Evolutionary conservation across 306 rosid species (phyloP).

Genomic region (Castanea mollissima): DNA sequence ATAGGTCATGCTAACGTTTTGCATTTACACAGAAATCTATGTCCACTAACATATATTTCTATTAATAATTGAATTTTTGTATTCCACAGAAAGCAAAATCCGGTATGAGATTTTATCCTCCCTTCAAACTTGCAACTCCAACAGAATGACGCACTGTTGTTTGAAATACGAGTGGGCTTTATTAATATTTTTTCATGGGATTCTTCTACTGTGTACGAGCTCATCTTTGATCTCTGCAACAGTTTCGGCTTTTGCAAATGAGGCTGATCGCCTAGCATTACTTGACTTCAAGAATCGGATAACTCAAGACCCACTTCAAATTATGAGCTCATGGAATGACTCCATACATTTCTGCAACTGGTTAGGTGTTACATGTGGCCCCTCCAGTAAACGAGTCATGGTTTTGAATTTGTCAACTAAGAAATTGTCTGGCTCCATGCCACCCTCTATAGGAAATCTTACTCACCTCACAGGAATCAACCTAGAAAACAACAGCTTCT

Average conservation of each 20-base stretch:
- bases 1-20: too few relatives aligned
- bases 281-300: constrained; percentile 33
- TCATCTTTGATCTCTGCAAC: neutral
- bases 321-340: constrained; percentile 44
- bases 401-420: constrained; percentile 19
- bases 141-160: constrained; percentile 3
- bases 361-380: constrained; percentile 35
- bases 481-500: constrained; percentile 18
- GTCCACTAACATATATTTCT: too few relatives aligned
- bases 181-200: neutral
- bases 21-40: too few relatives aligned
- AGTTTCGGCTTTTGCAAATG: constrained; percentile 6
- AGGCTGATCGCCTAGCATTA: constrained; percentile 27
- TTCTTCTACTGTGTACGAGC: constrained; percentile 13
- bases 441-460: constrained; percentile 41
- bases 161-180: neutral
- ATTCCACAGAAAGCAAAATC: too few relatives aligned
- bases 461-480: constrained; percentile 30
- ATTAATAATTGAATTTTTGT: too few relatives aligned
- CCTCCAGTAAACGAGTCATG: constrained; percentile 18
- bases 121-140: too few relatives aligned
- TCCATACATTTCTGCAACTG: constrained; percentile 33
- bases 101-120: too few relatives aligned
- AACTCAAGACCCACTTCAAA: constrained; percentile 22
- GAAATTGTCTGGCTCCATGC: constrained; percentile 19